phyloP scores from a whole-genome alignment of 2,329 filamentous ascomycete genomes.

The Sporothrix globosa region DNA sequence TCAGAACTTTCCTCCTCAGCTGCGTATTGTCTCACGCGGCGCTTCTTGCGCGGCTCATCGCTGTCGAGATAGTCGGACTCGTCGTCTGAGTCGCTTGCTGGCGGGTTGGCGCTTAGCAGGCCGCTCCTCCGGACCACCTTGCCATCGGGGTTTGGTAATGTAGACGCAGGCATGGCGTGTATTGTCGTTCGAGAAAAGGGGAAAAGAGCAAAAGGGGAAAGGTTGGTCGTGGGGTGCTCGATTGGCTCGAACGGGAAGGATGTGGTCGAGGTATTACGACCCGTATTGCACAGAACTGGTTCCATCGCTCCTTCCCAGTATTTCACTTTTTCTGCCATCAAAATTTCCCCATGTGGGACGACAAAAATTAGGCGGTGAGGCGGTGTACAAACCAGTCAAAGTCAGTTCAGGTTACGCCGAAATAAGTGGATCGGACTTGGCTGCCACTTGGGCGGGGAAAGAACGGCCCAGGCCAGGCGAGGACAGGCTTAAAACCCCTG shows the following conservation, averaged over 20 bases:
- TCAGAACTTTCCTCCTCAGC: conserved; percentile 36
- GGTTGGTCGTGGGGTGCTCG: background rate
- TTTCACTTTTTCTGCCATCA: conserved; percentile 29
- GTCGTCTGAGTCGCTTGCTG: conserved; percentile 30
- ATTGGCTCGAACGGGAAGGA: conserved; percentile 8
- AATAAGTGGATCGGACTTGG: background rate
- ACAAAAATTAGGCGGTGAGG: conserved; percentile 29
- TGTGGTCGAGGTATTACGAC: background rate
- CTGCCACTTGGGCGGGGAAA: background rate
- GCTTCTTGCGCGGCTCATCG: conserved; percentile 45
- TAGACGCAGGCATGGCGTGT: conserved; percentile 29
- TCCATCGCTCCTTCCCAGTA: conserved; percentile 23
- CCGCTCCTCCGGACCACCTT: conserved; percentile 30
- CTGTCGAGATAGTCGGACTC: conserved; percentile 55
- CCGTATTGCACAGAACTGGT: background rate
- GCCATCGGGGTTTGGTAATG: conserved; percentile 15
- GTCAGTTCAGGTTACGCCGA: background rate
- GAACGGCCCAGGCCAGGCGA: conserved; percentile 9
- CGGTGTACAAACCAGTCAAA: too few species aligned
- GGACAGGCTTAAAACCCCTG: conserved; percentile 15
- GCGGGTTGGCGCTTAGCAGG: conserved; percentile 20
- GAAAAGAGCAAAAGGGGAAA: background rate
- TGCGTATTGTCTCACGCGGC: conserved; percentile 38
- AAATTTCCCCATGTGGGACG: conserved; percentile 26
- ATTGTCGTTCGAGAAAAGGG: background rate